phyloP scores from a whole-genome alignment of 345 rosid genomes.

The Populus euphratica region DNA sequence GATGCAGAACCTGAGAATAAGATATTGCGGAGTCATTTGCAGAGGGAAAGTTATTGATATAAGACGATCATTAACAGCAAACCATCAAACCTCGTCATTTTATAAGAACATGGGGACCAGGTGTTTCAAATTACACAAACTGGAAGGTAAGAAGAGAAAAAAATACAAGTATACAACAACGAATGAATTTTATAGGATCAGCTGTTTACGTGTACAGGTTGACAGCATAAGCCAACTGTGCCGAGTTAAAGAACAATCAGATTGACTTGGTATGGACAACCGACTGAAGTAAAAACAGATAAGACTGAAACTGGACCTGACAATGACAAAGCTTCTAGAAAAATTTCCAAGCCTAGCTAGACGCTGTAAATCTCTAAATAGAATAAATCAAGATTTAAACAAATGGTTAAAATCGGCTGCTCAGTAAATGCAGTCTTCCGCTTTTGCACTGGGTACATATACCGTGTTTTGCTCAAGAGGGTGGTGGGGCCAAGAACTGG shows the following conservation, averaged over 20 bases:
- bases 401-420: slow-evolving; percentile 5
- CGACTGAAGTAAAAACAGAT: slow-evolving; percentile 6
- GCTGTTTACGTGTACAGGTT: slow-evolving; percentile 6
- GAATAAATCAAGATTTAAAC: slow-evolving; percentile 1
- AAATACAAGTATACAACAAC: not conserved
- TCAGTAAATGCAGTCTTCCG: not conserved
- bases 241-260: slow-evolving; percentile 21
- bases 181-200: not conserved
- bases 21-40: not conserved
- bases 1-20: slow-evolving; percentile 27
- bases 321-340: slow-evolving; percentile 16
- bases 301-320: not conserved
- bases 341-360: slow-evolving; percentile 11
- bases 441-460: not conserved
- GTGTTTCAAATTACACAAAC: not conserved
- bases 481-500: slow-evolving; percentile 29
- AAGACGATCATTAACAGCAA: not conserved
- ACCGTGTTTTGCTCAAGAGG: slow-evolving; percentile 26
- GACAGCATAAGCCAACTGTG: slow-evolving; percentile 1
- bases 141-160: not conserved
- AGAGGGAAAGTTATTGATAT: not conserved
- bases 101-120: not conserved
- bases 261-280: slow-evolving; percentile 21
- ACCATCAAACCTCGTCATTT: not conserved
- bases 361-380: not conserved